Evolutionary conservation across 495 filamentous ascomycete genomes (phyloP).

Genomic region (Aspergillus sclerotioniger): DNA sequence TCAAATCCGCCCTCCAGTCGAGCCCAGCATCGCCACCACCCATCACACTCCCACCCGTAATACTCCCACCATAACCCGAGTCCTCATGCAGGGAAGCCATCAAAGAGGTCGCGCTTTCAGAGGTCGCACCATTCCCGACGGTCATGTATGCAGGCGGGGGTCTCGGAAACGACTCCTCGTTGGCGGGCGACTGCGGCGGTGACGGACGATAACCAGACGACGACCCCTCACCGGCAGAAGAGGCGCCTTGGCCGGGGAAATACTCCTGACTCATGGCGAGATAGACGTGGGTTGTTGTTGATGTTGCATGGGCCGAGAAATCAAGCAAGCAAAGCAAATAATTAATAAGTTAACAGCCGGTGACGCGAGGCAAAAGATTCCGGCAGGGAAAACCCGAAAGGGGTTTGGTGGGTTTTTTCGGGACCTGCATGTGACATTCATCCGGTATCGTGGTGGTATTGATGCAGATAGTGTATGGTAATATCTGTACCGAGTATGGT

Average conservation of each 20-base stretch:
- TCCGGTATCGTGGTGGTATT: not conserved
- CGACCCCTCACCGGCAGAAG: constrained; percentile 38
- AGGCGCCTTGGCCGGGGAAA: constrained; percentile 46
- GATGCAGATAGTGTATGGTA: not conserved
- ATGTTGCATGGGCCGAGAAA: constrained; percentile 18
- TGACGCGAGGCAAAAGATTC: not conserved
- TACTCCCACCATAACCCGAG: constrained; percentile 87
- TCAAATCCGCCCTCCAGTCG: constrained; percentile 58
- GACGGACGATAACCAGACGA: constrained; percentile 30
- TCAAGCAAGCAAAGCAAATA: not conserved
- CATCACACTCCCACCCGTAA: constrained; percentile 48
- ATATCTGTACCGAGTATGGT: not conserved
- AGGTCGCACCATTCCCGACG: constrained; percentile 77
- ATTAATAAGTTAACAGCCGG: not conserved
- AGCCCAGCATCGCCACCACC: constrained; percentile 45
- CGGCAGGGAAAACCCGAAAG: constrained; percentile 4
- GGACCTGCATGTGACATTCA: constrained; percentile 12
- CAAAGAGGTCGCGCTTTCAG: constrained; percentile 68
- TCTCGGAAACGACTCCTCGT: constrained; percentile 26
- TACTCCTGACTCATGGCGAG: constrained; percentile 74
- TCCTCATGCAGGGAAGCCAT: constrained; percentile 73
- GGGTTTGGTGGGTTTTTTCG: constrained; percentile 5
- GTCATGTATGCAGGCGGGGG: constrained; percentile 74
- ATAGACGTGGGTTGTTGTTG: constrained; percentile 6
- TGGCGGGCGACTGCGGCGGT: constrained; percentile 21